Percentiles rank a stretch among this genome's conserved stretches.
These are phyloP conservation scores for Ganoderma sinense DNA, from an alignment of 1,284 basidiomycete species.

Conservation along the genomic window DNA sequence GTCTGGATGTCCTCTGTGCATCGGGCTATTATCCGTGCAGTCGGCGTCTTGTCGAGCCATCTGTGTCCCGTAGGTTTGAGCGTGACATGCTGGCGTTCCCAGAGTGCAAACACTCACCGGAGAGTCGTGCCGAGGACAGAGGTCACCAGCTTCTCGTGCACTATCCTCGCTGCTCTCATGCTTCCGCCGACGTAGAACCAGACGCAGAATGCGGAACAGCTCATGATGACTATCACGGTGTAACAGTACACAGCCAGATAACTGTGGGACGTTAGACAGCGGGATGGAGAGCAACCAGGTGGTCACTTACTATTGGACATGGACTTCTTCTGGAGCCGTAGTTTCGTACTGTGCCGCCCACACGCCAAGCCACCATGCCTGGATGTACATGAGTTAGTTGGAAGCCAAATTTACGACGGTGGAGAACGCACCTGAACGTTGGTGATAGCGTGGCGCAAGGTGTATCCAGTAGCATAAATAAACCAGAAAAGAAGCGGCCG, in stretches of 20 bases:
- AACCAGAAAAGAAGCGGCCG: conserved; percentile 43
- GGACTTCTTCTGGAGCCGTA: conserved; percentile 34
- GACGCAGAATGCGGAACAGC: conserved; percentile 38
- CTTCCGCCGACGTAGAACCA: conserved; percentile 49
- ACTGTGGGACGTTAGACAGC: conserved; percentile 31
- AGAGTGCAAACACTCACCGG: conserved; percentile 37
- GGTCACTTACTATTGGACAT: conserved; percentile 29
- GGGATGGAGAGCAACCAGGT: not conserved
- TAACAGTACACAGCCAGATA: conserved; percentile 54
- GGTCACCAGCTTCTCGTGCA: conserved; percentile 65
- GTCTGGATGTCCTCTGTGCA: conserved; percentile 66
- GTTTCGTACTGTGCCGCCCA: conserved; percentile 44
- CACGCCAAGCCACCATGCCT: conserved; percentile 40
- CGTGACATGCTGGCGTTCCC: conserved; percentile 27
- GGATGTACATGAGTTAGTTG: conserved; percentile 19
- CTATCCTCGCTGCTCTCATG: conserved; percentile 58
- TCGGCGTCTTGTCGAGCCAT: conserved; percentile 66
- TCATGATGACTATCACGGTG: conserved; percentile 41
- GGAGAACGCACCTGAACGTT: conserved; percentile 19
- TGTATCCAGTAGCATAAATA: conserved; percentile 28
- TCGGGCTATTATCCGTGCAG: conserved; percentile 62
- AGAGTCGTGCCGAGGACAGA: conserved; percentile 64
- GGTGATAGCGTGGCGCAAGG: not conserved
- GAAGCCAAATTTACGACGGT: not conserved
- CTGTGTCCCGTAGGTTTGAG: conserved; percentile 33